These are phyloP conservation scores for Trichophyton equinum DNA, from an alignment of 2,329 filamentous ascomycete genomes.

Conservation along the genomic window DNA sequence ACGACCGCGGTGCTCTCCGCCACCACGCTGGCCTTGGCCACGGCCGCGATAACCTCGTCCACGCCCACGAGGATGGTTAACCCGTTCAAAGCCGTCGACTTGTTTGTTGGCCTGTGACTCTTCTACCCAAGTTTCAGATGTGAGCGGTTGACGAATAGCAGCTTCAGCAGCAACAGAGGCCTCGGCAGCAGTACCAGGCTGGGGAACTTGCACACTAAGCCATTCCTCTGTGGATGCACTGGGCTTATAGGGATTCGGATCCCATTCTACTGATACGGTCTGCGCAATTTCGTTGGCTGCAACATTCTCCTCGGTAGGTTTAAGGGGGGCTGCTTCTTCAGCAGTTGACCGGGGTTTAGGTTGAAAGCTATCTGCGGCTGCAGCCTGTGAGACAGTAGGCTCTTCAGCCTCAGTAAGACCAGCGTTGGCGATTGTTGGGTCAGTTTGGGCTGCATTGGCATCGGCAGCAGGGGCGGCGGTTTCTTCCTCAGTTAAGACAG, in stretches of 20 bases:
- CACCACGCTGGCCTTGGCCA: slow-evolving; percentile 15
- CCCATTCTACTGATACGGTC: slow-evolving; percentile 33
- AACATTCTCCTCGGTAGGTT: slow-evolving; percentile 30
- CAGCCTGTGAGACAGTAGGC: slow-evolving; percentile 42
- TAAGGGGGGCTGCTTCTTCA: slow-evolving; percentile 21
- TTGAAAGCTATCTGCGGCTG: slow-evolving; percentile 37
- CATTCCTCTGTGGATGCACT: slow-evolving; percentile 51
- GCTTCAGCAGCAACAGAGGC: slow-evolving; percentile 14
- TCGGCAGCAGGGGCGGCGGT: slow-evolving; percentile 25
- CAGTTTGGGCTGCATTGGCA: slow-evolving; percentile 30
- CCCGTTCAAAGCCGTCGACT: slow-evolving; percentile 26
- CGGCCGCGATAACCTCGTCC: slow-evolving; percentile 26
- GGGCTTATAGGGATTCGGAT: slow-evolving; percentile 34
- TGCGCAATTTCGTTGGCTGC: slow-evolving; percentile 38
- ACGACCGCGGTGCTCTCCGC: slow-evolving; percentile 27
- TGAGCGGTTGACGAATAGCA: slow-evolving; percentile 1
- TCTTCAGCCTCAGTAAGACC: slow-evolving; percentile 47
- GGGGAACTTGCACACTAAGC: slow-evolving; percentile 61
- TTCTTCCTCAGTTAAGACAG: slow-evolving; percentile 38
- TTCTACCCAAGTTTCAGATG: slow-evolving; percentile 67
- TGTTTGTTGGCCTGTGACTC: slow-evolving; percentile 31
- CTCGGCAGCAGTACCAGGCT: slow-evolving; percentile 15
- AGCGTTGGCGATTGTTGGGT: slow-evolving; percentile 50
- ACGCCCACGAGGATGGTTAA: slow-evolving; percentile 25
- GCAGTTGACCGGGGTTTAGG: slow-evolving; percentile 12